Conservation (phyloP, 1,139 yeast species). For the Blastobotrys illinoisensis region DNA sequence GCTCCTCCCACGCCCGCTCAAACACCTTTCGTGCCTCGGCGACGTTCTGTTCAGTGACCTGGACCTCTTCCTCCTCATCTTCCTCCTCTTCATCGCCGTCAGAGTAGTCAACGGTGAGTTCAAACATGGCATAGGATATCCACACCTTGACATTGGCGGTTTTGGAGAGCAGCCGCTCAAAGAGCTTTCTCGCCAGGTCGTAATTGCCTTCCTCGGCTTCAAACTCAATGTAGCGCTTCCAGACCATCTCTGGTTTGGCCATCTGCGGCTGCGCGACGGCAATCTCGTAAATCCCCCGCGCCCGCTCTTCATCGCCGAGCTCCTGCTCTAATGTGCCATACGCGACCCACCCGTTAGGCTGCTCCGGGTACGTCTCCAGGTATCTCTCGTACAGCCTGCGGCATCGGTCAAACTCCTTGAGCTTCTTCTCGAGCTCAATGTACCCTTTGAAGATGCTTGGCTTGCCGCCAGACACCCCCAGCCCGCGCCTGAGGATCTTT, state of each 20-base stretch:
- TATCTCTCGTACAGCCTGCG: conserved; percentile 65
- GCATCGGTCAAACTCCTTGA: conserved; percentile 53
- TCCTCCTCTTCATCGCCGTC: conserved; percentile 38
- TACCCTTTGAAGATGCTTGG: conserved; percentile 56
- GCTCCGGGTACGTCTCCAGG: conserved; percentile 49
- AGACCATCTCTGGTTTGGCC: conserved; percentile 38
- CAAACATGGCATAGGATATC: conserved; percentile 69
- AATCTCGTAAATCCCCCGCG: conserved; percentile 54
- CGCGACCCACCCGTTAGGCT: conserved; percentile 45
- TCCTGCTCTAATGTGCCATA: conserved; percentile 65
- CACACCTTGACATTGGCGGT: conserved; percentile 44
- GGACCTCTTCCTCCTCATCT: conserved; percentile 39
- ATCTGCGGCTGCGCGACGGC: conserved; percentile 39
- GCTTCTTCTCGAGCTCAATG: conserved; percentile 47
- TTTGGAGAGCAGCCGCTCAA: conserved; percentile 39
- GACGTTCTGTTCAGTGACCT: conserved; percentile 40
- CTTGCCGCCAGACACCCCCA: conserved; percentile 59
- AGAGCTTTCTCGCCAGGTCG: conserved; percentile 50
- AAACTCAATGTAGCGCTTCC: conserved; percentile 51
- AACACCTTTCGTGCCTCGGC: conserved; percentile 51
- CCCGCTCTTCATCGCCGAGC: conserved; percentile 66
- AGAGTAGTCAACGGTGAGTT: conserved; percentile 52
- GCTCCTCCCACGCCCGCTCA: conserved; percentile 46
- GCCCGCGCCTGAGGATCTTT: conserved; percentile 62
- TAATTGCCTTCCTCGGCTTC: conserved; percentile 57